Evolutionary conservation across 306 rosid species (phyloP), one percentile per base, ranked within the genome.

Genomic region (Oxytropis ochrocephala): DNA sequence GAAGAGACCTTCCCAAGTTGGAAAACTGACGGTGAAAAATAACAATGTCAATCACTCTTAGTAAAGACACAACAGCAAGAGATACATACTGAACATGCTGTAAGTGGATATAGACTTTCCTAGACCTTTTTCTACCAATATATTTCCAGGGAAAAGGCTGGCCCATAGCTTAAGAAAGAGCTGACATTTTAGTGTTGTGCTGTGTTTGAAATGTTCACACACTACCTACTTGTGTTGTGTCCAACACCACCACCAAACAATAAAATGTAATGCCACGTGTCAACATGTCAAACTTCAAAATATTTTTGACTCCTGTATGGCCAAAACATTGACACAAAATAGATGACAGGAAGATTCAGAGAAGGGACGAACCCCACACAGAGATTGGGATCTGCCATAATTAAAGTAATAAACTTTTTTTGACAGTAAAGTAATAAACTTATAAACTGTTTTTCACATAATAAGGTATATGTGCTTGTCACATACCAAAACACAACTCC

Each of bases 1-100:
- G 44, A 92, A 92, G 78, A 92, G 98, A 85, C 96, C 96, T 82
- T 92, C 98, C 96, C 98, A 92, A 18, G 98, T 90, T 42, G 96
- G 96, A 72, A 90, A 90, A 73, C 98, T 92, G 82, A 33, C 72
- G 74, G 73, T 21, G 61, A 59, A 66, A 71, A 74, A 47, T 7
- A 75, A 75, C 2, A 11, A 27, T n/a, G 49, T 81, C 71, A 82
- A 64, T 54, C 24, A 12, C 18, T 4, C 56, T 43, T 12, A 30
- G 48, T 57, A 68, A 11, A 32, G 11, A 35, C 9, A 35, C 6
- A 21, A 55, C 27, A 78, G 35, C 59, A 55, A 55, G 46, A 54
- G 32, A 13, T 48, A 62, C 36, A 63, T 55, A 27, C 32, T 11
- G 14, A 21, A 61, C 12, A 0, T 1, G n/a, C 3, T 8, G 4